Base-by-base conservation (phyloP, 257 asterid species). In the Linaria vulgaris region DNA sequence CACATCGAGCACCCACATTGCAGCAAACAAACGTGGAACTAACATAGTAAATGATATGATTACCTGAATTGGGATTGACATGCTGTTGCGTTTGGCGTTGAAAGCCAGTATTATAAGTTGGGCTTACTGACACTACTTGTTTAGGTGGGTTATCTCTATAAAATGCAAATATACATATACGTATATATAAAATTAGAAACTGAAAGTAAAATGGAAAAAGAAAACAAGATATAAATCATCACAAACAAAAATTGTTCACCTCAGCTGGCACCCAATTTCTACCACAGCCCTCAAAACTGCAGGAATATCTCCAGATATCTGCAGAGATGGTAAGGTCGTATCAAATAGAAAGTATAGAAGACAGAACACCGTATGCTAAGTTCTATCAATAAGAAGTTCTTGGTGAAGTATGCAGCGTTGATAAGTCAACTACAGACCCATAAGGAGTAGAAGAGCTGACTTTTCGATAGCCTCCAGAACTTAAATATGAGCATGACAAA, bases 101-200 rank as follows among this genome's bases (percentile, higher is more conserved):
- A 47, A 72, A 66, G 59, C 90, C 94, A 60, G 2, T 39, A 74
- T 75, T 82, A 76, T 76, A 68, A 44, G 96, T 57, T 34, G 94
- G 94, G 69, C 74, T 90, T 74, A 87, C 72, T 15, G 96, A 78
- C 72, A 90, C 85, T 47, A 87, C 97, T 86, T 94, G 96, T 69
- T 84, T 87, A 53, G 97, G 95, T 6, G 97, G 96, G 63, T 83
- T 85, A 72, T 85, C 95, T 81, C 97, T 94, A 82, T 61, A 72
- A 57, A 65, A 69, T 51, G 56, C 59, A 74, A 58, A 56, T 21
- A 55, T 12, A 45, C 9, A 34, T 34, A 16, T 19, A 56, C 24
- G 54, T 12, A 45, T 34, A 34, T 34, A 16, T 19, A 63, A 12
- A 39, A 63, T 64, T 53, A 67, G 64, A 6, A 22, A 22, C 38